Base-by-base conservation (phyloP, 306 rosid genomes). In the Quercus suber region DNA sequence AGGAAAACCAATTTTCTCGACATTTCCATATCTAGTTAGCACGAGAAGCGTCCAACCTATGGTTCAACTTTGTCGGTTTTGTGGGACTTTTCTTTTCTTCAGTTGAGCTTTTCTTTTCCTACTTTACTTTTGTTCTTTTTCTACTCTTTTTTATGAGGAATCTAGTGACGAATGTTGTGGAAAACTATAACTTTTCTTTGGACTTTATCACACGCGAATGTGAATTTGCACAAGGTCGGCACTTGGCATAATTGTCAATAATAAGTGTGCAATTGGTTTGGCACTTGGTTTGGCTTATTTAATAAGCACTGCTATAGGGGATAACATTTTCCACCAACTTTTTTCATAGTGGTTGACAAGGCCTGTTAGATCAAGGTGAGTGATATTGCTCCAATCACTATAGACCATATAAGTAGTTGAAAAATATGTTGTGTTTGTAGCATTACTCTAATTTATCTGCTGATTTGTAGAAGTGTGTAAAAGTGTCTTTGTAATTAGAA, bases 1-100 rank as follows among this genome's bases (percentile, higher is more conserved):
- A 6, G 13, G 57, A 56, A 55, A 33, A 63, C 35, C 23, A 15
- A 75, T 74, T 85, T 30, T 49, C 55, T 63, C 63, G 63, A 30
- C 70, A 57, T 79, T 83, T 76, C 86, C 72, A 74, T 74, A 79
- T 85, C 79, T 79, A 84, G 82, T 69, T 78, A 80, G 71, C 77
- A 87, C 83, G 25, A 81, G 87, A 88, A 76, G 52, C 71, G 71
- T 83, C 86, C 75, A 75, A 68, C 85, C 81, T 73, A 76, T 78
- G 76, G 73, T 81, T 74, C 30, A 84, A 75, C 80, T 55, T 82
- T 84, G 91, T 79, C 85, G 84, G 87, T 79, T 61, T 23, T 69
- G 72, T 75, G 79, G 80, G 87, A 13, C 87, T 60, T 72, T 75
- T 65, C 63, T 73, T 58, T 53, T 76, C 35, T 53, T 76, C 35